phyloP scores from a whole-genome alignment of 2,329 filamentous ascomycete genomes.

The Cytospora mali region DNA sequence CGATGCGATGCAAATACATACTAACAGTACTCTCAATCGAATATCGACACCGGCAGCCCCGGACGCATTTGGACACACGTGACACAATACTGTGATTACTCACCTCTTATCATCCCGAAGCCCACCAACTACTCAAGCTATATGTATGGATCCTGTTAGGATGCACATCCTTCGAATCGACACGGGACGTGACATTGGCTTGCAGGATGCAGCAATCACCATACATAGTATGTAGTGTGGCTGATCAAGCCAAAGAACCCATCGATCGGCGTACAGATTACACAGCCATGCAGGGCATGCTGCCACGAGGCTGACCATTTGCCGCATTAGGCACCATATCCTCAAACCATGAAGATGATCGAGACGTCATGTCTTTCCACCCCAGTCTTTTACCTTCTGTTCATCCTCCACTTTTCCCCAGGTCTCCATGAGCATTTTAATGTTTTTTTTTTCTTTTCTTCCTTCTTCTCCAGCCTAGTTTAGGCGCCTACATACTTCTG shows the following conservation, averaged over 20 bases:
- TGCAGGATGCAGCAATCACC: constrained; percentile 17
- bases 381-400: no score
- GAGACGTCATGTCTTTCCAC: no score
- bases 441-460: no score
- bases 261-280: not conserved
- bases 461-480: no score
- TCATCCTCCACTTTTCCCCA: no score
- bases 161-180: not conserved
- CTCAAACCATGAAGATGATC: no score
- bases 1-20: not conserved
- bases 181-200: constrained; percentile 12
- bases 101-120: not conserved
- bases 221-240: no score
- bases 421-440: no score
- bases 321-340: no score
- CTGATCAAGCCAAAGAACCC: constrained; percentile 6
- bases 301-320: not conserved
- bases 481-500: no score
- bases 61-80: not conserved
- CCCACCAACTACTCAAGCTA: not conserved
- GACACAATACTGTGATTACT: not conserved
- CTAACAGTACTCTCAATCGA: no score
- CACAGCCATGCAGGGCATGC: not conserved
- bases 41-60: not conserved
- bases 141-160: no score